Conservation (phyloP, 1,139 yeast genomes). For the Candida sanyaensis region DNA sequence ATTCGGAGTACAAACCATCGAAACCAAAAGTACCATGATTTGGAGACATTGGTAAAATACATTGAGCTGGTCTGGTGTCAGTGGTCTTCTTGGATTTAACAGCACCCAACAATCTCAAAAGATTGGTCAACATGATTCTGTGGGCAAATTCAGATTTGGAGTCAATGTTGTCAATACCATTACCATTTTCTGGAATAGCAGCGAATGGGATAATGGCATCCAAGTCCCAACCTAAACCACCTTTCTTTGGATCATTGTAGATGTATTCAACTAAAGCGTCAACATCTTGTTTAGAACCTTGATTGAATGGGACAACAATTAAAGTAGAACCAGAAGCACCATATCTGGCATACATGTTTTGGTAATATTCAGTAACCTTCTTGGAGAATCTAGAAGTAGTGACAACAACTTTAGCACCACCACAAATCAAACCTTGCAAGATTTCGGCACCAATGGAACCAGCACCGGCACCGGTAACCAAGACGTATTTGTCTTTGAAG, state of each 20-base stretch:
- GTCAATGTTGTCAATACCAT: conserved; percentile 89
- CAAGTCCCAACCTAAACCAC: conserved; percentile 97
- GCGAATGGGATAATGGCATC: conserved; percentile 97
- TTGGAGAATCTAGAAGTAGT: conserved; percentile 96
- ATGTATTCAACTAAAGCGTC: conserved; percentile 82
- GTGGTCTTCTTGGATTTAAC: conserved; percentile 83
- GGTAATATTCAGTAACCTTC: conserved; percentile 94
- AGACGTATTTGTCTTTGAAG: conserved; percentile 84
- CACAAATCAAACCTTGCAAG: conserved; percentile 90
- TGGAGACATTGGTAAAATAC: conserved; percentile 93
- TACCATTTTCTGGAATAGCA: conserved; percentile 98
- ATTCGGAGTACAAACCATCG: conserved; percentile 97
- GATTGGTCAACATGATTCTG: conserved; percentile 95
- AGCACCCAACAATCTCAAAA: conserved; percentile 87
- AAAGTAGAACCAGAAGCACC: conserved; percentile 92
- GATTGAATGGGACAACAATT: conserved; percentile 97
- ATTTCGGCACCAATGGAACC: conserved; percentile 99
- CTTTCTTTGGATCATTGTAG: conserved; percentile 77
- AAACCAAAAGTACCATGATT: conserved; percentile 98
- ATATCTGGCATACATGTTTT: conserved; percentile 84
- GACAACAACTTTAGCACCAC: conserved; percentile 97
- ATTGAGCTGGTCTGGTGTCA: conserved; percentile 98
- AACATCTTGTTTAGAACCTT: conserved; percentile 94
- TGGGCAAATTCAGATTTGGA: conserved; percentile 97
- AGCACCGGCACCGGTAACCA: conserved; percentile 97